A percentile compares a stretch with the other conserved stretches of the same genome.
phyloP scores from a whole-genome alignment of 306 rosid species.

The Lathyrus oleraceus region DNA sequence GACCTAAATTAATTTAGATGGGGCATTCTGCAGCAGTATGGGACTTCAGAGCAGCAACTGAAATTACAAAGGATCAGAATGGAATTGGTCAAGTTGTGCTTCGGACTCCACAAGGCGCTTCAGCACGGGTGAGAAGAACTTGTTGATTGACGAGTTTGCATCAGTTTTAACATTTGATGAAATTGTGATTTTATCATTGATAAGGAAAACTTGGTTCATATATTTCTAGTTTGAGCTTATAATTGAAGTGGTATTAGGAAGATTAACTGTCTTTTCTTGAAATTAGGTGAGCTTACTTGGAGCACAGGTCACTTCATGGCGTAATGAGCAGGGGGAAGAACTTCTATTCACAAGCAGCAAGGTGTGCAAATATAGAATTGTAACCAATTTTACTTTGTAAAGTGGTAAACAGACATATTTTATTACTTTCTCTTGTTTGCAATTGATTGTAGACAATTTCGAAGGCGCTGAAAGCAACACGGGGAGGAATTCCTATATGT shows the following conservation, averaged over 20 bases:
- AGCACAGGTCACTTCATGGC: conserved; percentile 93
- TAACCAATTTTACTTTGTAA: conserved; percentile 21
- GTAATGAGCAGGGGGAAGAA: conserved; percentile 83
- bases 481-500: conserved; percentile 92
- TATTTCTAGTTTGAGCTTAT: conserved; percentile 17
- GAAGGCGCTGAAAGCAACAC: conserved; percentile 73
- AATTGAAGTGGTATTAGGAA: neutral
- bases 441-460: conserved; percentile 55
- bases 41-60: conserved; percentile 70
- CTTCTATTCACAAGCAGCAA: conserved; percentile 90
- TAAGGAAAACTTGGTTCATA: conserved; percentile 16
- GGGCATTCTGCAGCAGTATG: conserved; percentile 87
- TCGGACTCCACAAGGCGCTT: conserved; percentile 75
- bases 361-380: conserved; percentile 43
- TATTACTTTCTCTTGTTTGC: conserved; percentile 17
- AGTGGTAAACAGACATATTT: conserved; percentile 31
- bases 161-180: neutral
- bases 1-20: conserved; percentile 45
- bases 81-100: conserved; percentile 72
- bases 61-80: conserved; percentile 75
- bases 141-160: too few species aligned
- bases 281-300: conserved; percentile 86
- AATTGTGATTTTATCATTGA: conserved; percentile 19
- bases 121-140: conserved; percentile 68
- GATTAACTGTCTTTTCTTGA: conserved; percentile 36